These are phyloP conservation scores for Lactarius tabidus DNA, from an alignment of 768 basidiomycete genomes.

Conservation along the genomic window DNA sequence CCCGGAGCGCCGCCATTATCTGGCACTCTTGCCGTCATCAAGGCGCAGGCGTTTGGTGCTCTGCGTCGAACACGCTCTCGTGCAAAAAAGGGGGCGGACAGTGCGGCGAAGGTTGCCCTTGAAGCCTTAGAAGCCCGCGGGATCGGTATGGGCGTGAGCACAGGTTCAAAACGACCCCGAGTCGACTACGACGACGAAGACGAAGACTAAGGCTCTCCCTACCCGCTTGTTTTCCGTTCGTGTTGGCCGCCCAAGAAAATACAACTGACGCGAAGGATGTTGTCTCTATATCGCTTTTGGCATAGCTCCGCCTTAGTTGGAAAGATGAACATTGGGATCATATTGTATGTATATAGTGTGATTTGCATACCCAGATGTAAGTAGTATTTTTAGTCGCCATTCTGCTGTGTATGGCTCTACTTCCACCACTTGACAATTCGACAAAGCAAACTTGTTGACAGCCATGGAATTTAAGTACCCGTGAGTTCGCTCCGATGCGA, in stretches of 20 bases:
- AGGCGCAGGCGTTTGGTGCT: slow-evolving; percentile 85
- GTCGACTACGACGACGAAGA: slow-evolving; percentile 50
- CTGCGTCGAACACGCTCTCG: slow-evolving; percentile 73
- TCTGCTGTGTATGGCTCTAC: slow-evolving; percentile 5
- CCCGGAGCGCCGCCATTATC: slow-evolving; percentile 51
- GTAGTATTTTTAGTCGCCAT: slow-evolving; percentile 24
- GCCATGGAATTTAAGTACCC: neutral
- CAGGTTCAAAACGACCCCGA: slow-evolving; percentile 46
- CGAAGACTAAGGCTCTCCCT: slow-evolving; percentile 8
- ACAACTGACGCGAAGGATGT: slow-evolving; percentile 5
- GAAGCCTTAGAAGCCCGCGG: slow-evolving; percentile 81
- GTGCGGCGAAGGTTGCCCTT: slow-evolving; percentile 68
- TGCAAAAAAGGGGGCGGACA: slow-evolving; percentile 68
- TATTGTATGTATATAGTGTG: slow-evolving; percentile 28
- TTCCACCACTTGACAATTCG: slow-evolving; percentile 1
- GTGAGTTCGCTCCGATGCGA: slow-evolving; percentile 6
- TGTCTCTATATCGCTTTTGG: slow-evolving; percentile 13
- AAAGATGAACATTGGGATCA: slow-evolving; percentile 25
- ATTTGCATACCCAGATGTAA: slow-evolving; percentile 26
- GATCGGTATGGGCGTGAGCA: slow-evolving; percentile 44
- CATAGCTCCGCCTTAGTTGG: slow-evolving; percentile 13
- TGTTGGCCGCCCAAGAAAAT: slow-evolving; percentile 20
- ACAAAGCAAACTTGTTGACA: slow-evolving; percentile 1
- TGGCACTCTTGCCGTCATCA: slow-evolving; percentile 84
- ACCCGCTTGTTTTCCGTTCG: slow-evolving; percentile 17